phyloP scores from a whole-genome alignment of 345 rosid genomes.

The Carallia pectinifolia region DNA sequence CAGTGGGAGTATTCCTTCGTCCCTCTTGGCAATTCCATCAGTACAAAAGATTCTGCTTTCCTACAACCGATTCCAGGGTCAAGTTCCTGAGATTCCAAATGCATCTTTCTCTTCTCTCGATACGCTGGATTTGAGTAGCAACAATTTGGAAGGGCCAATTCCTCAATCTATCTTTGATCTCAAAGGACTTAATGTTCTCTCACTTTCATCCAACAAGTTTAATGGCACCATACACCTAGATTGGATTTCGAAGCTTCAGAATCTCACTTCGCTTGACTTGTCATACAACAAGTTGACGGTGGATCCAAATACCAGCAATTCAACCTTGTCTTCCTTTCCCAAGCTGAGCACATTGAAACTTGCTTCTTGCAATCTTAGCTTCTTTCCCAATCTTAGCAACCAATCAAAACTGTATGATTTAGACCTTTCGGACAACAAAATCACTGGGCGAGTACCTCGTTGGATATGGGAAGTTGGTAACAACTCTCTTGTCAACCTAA shows the following conservation, averaged over 20 bases:
- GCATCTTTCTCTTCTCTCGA: constrained; percentile 3
- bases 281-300: constrained; percentile 33
- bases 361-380: constrained; percentile 39
- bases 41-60: constrained; percentile 19
- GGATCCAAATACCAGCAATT: not conserved
- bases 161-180: constrained; percentile 8
- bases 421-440: not conserved
- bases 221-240: constrained; percentile 25
- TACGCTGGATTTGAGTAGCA: constrained; percentile 34
- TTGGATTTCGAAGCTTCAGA: constrained; percentile 15
- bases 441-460: not conserved
- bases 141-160: constrained; percentile 29
- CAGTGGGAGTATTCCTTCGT: constrained; percentile 14
- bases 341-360: constrained; percentile 22
- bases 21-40: constrained; percentile 19
- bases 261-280: constrained; percentile 27
- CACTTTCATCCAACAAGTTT: constrained; percentile 35
- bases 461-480: not conserved
- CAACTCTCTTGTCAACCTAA: not conserved
- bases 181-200: constrained; percentile 7
- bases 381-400: constrained; percentile 24
- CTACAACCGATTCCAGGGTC: constrained; percentile 28
- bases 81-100: not conserved
- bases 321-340: constrained; percentile 2
- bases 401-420: not conserved